These are phyloP conservation scores for Auricularia cornea DNA, from an alignment of 768 basidiomycete genomes.

Conservation along the genomic window DNA sequence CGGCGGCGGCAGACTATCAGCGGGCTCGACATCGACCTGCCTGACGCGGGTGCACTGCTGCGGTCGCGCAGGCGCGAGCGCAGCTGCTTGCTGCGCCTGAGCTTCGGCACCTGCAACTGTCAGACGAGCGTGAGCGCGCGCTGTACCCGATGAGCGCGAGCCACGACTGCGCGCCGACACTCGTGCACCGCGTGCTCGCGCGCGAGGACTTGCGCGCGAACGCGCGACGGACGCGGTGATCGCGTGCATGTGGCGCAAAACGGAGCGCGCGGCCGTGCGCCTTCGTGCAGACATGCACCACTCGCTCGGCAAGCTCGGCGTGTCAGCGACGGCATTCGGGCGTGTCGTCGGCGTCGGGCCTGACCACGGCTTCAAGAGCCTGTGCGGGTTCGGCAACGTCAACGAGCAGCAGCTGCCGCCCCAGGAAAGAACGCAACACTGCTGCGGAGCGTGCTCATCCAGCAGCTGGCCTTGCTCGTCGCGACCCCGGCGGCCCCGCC, in stretches of 20 bases:
- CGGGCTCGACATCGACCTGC: neutral
- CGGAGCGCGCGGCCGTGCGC: neutral
- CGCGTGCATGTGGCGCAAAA: neutral
- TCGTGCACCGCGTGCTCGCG: neutral
- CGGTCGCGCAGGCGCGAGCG: too few species aligned
- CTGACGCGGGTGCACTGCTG: neutral
- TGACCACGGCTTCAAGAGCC: constrained; percentile 26
- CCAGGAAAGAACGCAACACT: constrained; percentile 43
- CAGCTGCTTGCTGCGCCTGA: too few species aligned
- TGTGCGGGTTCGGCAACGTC: constrained; percentile 42
- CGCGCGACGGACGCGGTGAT: neutral
- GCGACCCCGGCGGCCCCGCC: constrained; percentile 53
- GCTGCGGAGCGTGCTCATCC: constrained; percentile 47
- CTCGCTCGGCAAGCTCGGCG: constrained; percentile 40
- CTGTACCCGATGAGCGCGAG: neutral
- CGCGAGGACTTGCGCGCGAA: neutral
- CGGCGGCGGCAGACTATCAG: neutral
- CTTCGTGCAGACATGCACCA: too few species aligned
- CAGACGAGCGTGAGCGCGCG: neutral
- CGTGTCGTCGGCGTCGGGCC: constrained; percentile 34
- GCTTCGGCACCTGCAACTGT: neutral
- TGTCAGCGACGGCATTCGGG: constrained; percentile 55
- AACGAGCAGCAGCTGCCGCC: constrained; percentile 48
- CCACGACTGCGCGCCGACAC: neutral
- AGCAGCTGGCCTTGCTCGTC: constrained; percentile 46